Percentiles rank a stretch among this genome's conserved stretches.
Evolutionary conservation across 306 rosid genomes (phyloP).

Genomic region (Abrus pulchellus): DNA sequence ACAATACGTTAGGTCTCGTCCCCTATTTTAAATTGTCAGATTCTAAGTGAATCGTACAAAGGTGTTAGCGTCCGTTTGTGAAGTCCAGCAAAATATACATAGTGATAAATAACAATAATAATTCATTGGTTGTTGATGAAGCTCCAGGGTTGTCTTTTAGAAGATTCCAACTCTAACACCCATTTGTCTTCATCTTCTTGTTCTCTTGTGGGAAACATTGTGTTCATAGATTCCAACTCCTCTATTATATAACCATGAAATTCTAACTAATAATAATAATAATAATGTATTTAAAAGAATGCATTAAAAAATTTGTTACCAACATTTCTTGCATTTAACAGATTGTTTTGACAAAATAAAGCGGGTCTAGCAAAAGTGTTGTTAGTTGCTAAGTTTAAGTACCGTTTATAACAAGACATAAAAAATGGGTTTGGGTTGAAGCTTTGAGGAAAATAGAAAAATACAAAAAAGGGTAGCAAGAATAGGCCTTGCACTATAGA

Average conservation of each 20-base stretch:
- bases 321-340: neutral
- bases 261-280: neutral
- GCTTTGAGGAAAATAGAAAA: slow-evolving; percentile 39
- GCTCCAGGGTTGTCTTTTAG: slow-evolving; percentile 46
- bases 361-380: slow-evolving; percentile 4
- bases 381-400: neutral
- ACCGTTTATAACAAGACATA: slow-evolving; percentile 31
- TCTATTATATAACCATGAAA: neutral
- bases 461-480: slow-evolving; percentile 34
- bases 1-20: slow-evolving; percentile 33
- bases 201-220: slow-evolving; percentile 47
- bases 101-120: neutral
- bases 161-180: slow-evolving; percentile 57
- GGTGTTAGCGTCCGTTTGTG: slow-evolving; percentile 19
- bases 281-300: neutral
- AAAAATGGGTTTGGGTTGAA: slow-evolving; percentile 36
- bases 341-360: neutral
- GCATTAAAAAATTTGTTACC: neutral
- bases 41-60: slow-evolving; percentile 29
- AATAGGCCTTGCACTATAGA: slow-evolving; percentile 3
- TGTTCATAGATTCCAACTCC: slow-evolving; percentile 53
- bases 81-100: slow-evolving; percentile 5
- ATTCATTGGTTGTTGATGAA: slow-evolving; percentile 42
- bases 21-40: slow-evolving; percentile 24
- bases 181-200: slow-evolving; percentile 58